Evolutionary conservation across 805 yeast genomes (phyloP), one percentile per base, ranked within the genome.

Genomic region (Metschnikowia orientalis): DNA sequence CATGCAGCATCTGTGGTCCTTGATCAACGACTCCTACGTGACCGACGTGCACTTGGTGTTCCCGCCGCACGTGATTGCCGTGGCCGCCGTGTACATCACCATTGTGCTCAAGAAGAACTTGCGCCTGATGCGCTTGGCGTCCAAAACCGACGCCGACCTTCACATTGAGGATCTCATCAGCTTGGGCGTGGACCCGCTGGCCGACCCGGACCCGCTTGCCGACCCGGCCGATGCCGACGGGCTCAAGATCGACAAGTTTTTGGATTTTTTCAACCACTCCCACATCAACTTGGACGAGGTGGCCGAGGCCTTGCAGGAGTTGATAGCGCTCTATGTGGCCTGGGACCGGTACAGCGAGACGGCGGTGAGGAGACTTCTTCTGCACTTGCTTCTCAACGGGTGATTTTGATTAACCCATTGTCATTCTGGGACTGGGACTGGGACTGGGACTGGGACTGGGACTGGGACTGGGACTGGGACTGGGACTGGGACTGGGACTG

Each of bases 1-100:
- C 49, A 54, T 82, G 19, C 96, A 90, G 51, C 77, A 83, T 27
- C 69, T 85, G 7, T 92, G 97, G 97, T 81, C 94, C 1, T 67
- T 89, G 31, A 73, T 92, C 22, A 92, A 88, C 55, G 97, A 90
- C 53, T 76, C 89, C 42, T 89, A 83, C 55, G 79, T 87, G 27
- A 87, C 95, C 1, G 97, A 92, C 54, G 63, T 85, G 11, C 90
- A 86, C 37, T 57, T 92, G 28, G 54, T 89, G 10, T 80, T 76
- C 42, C 90, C 97, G 0, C 98, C 98, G 0, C 95, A 89, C 59
- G 75, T 88, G 8, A 73, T 89, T 6, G 95, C 97, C 3, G 59
- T 82, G 23, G 76, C 92, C 0, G 75, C 95, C 8, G 61, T 89
- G n/a, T 88, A 86, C 57, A 67, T 89, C 34, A 80, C 95, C 0